Evolutionary conservation across 2,329 filamentous ascomycete genomes (phyloP), one percentile per base, ranked within the genome.

Genomic region (Diplodia scrobiculata): DNA sequence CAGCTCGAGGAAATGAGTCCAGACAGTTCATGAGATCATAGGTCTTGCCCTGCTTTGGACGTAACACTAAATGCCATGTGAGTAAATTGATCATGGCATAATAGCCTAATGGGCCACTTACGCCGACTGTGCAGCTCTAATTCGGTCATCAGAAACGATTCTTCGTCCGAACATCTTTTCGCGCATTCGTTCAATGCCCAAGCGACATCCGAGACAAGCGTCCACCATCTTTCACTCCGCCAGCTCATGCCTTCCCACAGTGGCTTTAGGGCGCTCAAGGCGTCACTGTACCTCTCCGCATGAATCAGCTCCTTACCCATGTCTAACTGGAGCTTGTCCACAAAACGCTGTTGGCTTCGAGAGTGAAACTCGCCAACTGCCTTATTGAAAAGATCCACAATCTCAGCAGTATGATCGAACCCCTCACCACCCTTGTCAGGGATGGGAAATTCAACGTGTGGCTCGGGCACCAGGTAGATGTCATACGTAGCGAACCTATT

Each of bases 181-280:
- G 84, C 84, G 71, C 84, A 86, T 66, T 85, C 80, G 68, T 85
- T 79, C 45, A 88, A 74, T 9, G 80, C 77, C 78, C 81, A 83
- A 52, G 84, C 77, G 48, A 87, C 81, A 48, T 83, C 81, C 63
- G 79, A 79, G 68, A 86, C 84, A 3, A 87, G 77, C 50, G 76
- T 73, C 80, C 83, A 86, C 86, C 86, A 89, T n/a, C 83, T 80
- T 71, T 86, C 82, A 51, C 75, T 75, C 53, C 87, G 82, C 86
- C 86, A 89, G n/a, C 77, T 80, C 72, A 84, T 81, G 10, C 73
- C 79, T 48, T 82, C 72, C 86, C 86, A 89, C 1, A 87, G 72
- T 3, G 84, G 79, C 41, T 77, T 76, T 21, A 89, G 76, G 2
- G 84, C 75, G 27, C 79, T 73, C 63, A 84, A 76, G 6, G 84